Evolutionary conservation across 2,329 filamentous ascomycete genomes (phyloP), one percentile per base, ranked within the genome.

Genomic region (Colletotrichum viniferum): DNA sequence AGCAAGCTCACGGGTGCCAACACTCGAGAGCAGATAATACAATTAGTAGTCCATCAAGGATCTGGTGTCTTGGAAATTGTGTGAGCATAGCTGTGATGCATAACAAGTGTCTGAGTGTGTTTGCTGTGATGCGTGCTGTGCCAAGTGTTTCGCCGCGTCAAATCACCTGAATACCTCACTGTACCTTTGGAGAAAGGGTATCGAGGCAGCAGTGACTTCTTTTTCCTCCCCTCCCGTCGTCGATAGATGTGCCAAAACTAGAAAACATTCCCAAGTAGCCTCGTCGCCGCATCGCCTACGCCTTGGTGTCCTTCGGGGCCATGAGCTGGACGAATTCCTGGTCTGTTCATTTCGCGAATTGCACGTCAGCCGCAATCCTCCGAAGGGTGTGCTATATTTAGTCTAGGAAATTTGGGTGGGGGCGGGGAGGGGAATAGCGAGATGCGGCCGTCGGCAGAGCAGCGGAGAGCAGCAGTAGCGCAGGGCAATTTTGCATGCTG

Each of bases 311-410:
- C 56, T 77, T 77, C 36, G 76, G 76, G 21, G 74, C 74, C 77
- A 77, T 77, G 66, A 77, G 77, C 30, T 77, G 77, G 56, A 77
- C 77, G 38, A 77, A 77, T 62, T 77, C 77, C 26, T 77, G 77
- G 66, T 77, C 76, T 77, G 34, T 73, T 61, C 18, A 21, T 52
- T 69, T 67, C 28, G 34, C 52, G 32, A 38, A 12, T 26, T 58
- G 38, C 14, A 60, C 26, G 67, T 77, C 66, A 77, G 74, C 69
- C 16, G 63, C 63, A 52, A 67, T 75, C 56, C 55, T 68, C 69
- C 69, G 26, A 68, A 28, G n/a, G 7, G 58, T 52, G 62, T 21
- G 38, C 63, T 48, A 73, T 58, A 48, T 58, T 34, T 63, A 38
- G 34, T 21, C 32, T 26, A 43, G 26, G 69, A 75, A 68, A n/a